phyloP scores from a whole-genome alignment of 2,329 filamentous ascomycete species.

The Pezicula neosporulosa region DNA sequence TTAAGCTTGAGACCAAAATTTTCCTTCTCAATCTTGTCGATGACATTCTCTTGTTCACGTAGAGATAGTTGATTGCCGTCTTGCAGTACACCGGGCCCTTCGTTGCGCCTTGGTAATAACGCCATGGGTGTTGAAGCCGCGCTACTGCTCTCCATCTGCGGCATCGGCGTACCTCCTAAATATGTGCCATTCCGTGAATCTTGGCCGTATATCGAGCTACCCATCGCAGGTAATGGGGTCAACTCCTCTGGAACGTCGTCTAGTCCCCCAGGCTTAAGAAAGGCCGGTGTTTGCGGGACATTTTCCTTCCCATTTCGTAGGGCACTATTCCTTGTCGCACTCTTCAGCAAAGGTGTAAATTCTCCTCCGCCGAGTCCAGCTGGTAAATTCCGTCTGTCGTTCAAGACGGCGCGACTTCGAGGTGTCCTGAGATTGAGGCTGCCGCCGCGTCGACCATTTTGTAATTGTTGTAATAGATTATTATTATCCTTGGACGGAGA shows the following conservation, averaged over 20 bases:
- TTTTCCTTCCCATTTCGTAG: conserved; percentile 63
- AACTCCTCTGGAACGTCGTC: conserved; percentile 67
- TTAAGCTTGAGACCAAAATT: conserved; percentile 97
- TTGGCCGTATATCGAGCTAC: conserved; percentile 64
- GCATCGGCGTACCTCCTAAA: conserved; percentile 69
- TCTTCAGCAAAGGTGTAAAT: conserved; percentile 92
- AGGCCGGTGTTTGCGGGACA: conserved; percentile 65
- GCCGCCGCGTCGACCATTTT: conserved; percentile 56
- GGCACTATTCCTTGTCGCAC: conserved; percentile 67
- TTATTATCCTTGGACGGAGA: conserved; percentile 73
- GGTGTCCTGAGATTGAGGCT: conserved; percentile 66
- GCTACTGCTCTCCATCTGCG: conserved; percentile 75
- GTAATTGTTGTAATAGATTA: conserved; percentile 73
- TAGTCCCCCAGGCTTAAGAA: conserved; percentile 52
- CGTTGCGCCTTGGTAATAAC: conserved; percentile 59
- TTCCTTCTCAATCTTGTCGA: conserved; percentile 96
- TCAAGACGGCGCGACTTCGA: conserved; percentile 63
- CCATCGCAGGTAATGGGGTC: conserved; percentile 69
- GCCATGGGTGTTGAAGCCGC: conserved; percentile 78
- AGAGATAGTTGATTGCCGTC: conserved; percentile 89
- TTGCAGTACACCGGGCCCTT: conserved; percentile 66
- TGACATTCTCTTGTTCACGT: conserved; percentile 90
- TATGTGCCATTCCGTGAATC: conserved; percentile 60
- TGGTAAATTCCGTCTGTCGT: conserved; percentile 69
- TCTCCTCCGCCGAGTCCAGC: conserved; percentile 63